Conservation (phyloP, 73 alveolate genomes). For the Stentor coeruleus region DNA sequence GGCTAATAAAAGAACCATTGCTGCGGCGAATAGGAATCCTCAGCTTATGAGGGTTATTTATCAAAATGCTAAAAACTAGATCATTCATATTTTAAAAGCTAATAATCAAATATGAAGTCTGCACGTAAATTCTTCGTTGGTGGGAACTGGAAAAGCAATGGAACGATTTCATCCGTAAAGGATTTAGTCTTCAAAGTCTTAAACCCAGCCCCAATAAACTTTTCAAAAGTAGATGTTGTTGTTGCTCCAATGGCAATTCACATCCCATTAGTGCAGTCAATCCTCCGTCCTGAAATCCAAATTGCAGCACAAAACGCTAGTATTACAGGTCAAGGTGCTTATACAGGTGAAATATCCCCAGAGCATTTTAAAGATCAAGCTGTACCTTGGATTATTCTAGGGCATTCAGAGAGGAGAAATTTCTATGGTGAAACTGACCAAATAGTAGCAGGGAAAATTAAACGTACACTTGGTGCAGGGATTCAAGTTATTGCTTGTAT, state of each 20-base stretch:
- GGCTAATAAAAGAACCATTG: too few species aligned
- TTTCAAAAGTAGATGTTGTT: slow-evolving; percentile 51
- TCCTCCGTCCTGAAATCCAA: slow-evolving; percentile 41
- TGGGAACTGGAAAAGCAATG: slow-evolving; percentile 97
- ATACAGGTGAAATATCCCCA: slow-evolving; percentile 98
- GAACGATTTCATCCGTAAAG: slow-evolving; percentile 67
- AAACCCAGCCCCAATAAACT: slow-evolving; percentile 44
- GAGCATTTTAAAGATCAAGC: slow-evolving; percentile 93
- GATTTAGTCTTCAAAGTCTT: slow-evolving; percentile 56
- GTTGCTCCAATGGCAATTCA: slow-evolving; percentile 77
- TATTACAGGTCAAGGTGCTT: slow-evolving; percentile 90
- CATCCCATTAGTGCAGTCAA: slow-evolving; percentile 52
- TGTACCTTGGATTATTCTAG: slow-evolving; percentile 85
- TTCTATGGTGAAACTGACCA: slow-evolving; percentile 82
- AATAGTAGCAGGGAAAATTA: slow-evolving; percentile 90
- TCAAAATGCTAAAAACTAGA: too few species aligned
- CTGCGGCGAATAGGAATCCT: too few species aligned
- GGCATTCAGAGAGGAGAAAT: slow-evolving; percentile 96
- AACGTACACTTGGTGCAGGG: slow-evolving; percentile 72
- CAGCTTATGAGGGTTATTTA: too few species aligned
- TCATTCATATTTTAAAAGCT: too few species aligned
- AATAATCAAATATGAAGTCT: too few species aligned
- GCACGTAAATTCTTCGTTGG: slow-evolving; percentile 76
- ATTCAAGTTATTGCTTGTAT: slow-evolving; percentile 77
- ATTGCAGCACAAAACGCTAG: slow-evolving; percentile 86